Evolutionary conservation across 441 rosid species (phyloP).

Genomic region (Croton laevigatus): DNA sequence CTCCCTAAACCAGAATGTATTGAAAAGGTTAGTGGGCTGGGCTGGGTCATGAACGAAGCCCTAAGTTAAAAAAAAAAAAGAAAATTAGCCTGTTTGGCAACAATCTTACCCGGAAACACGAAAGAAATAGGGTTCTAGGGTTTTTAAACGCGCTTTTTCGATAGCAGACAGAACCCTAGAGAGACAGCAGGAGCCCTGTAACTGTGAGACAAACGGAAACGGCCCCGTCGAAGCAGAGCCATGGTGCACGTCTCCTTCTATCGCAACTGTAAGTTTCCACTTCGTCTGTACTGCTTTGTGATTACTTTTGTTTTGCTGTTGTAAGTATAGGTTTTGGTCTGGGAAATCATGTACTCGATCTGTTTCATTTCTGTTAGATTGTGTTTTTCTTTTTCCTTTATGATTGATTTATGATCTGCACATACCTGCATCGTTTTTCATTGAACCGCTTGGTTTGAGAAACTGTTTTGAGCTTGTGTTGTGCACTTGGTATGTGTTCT

Average conservation of each 20-base stretch:
- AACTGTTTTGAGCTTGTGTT: not conserved
- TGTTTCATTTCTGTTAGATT: not conserved
- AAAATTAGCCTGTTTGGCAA: not conserved
- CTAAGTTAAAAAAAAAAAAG: not conserved
- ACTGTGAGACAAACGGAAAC: not conserved
- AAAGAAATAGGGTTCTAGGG: constrained; percentile 4
- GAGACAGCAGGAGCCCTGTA: not conserved
- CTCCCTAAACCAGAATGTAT: too few species aligned
- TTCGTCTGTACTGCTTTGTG: not conserved
- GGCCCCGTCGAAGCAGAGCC: not conserved
- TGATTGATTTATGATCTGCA: not conserved
- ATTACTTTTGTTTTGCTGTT: not conserved
- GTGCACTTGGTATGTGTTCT: too few species aligned
- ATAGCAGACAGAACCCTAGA: not conserved
- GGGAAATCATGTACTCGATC: not conserved
- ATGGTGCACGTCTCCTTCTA: constrained; percentile 80
- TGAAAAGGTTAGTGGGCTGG: too few species aligned
- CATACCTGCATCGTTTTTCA: not conserved
- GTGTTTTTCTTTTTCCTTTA: not conserved
- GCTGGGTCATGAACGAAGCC: not conserved
- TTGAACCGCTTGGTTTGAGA: not conserved
- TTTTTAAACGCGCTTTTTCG: not conserved
- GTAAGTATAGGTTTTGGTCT: not conserved
- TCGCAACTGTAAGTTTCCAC: constrained; percentile 54
- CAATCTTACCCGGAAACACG: not conserved